Evolutionary conservation across 148 eudicot genomes (phyloP).

Genomic region (Fallopia convolvulus): DNA sequence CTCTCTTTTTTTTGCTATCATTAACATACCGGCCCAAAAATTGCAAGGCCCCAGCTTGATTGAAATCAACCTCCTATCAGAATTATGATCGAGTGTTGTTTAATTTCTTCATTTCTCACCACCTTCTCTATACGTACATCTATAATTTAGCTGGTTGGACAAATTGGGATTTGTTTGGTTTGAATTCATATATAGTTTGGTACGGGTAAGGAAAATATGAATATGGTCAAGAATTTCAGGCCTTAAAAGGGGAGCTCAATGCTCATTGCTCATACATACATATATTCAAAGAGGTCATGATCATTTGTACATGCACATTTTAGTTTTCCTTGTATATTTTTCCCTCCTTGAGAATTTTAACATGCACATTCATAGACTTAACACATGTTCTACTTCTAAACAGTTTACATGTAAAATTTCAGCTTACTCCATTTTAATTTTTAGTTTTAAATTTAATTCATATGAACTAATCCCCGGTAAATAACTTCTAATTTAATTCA

Average conservation of each 20-base stretch:
- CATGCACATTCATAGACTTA: too few relatives aligned
- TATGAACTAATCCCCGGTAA: too few relatives aligned
- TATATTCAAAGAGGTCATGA: too few relatives aligned
- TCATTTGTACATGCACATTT: too few relatives aligned
- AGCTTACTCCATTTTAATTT: too few relatives aligned
- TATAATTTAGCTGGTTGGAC: background rate
- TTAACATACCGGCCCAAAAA: background rate
- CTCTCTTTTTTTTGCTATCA: background rate
- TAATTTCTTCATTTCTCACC: background rate
- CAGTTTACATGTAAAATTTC: too few relatives aligned
- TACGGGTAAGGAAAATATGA: background rate
- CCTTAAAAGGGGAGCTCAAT: background rate
- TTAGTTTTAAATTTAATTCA: too few relatives aligned
- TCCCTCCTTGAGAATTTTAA: too few relatives aligned
- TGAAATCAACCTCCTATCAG: constrained; percentile 5
- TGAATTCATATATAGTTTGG: background rate
- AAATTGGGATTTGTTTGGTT: background rate
- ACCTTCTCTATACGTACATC: background rate
- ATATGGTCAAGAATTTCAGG: background rate
- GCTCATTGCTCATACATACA: too few relatives aligned
- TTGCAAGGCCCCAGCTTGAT: background rate
- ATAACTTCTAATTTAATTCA: too few relatives aligned
- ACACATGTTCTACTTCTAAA: too few relatives aligned
- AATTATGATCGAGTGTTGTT: background rate
- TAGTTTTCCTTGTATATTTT: too few relatives aligned